Conservation (phyloP, 2,329 filamentous ascomycete species). For the Aspergillus fumigatiaffinis region DNA sequence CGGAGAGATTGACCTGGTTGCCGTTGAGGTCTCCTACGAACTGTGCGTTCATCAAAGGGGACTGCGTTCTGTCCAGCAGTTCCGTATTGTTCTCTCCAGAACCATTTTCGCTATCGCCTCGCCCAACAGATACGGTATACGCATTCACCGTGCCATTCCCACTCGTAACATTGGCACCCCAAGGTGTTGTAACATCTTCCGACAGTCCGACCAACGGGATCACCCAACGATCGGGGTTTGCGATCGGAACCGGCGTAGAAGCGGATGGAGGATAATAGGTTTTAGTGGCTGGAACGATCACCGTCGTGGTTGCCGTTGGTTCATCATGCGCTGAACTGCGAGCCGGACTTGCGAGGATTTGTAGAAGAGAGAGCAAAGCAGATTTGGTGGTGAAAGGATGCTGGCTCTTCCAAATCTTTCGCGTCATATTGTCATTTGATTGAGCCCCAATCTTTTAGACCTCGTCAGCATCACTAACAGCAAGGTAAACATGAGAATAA, state of each 20-base stretch:
- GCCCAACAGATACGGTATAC: neutral
- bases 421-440: neutral
- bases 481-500: neutral
- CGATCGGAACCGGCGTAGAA: neutral
- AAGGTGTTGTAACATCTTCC: neutral
- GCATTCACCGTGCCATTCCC: neutral
- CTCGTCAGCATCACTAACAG: neutral
- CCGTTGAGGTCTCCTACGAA: neutral
- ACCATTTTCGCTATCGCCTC: neutral
- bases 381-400: neutral
- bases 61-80: neutral
- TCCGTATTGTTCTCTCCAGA: neutral
- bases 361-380: neutral
- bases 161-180: neutral
- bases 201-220: neutral
- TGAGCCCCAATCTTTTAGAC: neutral
- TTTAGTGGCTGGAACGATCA: neutral
- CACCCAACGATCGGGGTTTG: neutral
- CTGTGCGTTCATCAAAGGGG: neutral
- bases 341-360: neutral
- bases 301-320: neutral
- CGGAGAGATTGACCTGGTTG: neutral
- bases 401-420: neutral
- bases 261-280: neutral
- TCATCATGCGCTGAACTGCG: neutral